A percentile compares a stretch with the other conserved stretches of the same genome.
Conservation (phyloP, 31 red algal genomes). For the Endocladia muricata region DNA sequence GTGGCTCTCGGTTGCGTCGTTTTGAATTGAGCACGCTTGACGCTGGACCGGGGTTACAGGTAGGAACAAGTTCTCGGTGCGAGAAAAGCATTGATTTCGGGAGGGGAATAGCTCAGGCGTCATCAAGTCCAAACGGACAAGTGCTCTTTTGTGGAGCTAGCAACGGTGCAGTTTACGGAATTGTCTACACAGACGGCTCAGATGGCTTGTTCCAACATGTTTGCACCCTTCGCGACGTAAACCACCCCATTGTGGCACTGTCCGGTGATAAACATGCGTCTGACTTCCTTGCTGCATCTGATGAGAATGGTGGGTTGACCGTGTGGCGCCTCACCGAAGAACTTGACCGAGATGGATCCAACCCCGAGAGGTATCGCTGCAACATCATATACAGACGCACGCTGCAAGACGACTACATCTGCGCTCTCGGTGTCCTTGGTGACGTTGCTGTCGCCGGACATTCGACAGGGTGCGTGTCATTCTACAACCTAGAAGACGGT, state of each 20-base stretch:
- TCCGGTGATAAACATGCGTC: background rate
- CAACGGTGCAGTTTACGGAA: constrained; percentile 5
- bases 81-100: background rate
- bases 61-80: background rate
- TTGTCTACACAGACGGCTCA: background rate
- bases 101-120: background rate
- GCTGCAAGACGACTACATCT: background rate
- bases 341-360: background rate
- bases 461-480: background rate
- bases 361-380: background rate
- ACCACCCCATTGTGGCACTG: background rate
- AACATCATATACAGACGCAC: background rate
- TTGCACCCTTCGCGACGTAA: background rate
- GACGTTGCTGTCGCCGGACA: background rate
- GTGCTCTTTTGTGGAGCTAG: background rate
- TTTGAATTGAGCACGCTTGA: background rate
- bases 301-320: background rate
- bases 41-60: background rate
- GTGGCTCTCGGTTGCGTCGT: constrained; percentile 4
- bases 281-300: constrained; percentile 4
- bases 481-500: background rate
- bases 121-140: background rate
- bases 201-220: background rate
- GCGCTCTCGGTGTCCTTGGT: background rate
- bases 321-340: background rate